Conservation (phyloP, 306 rosid genomes). For the Mucuna pruriens region DNA sequence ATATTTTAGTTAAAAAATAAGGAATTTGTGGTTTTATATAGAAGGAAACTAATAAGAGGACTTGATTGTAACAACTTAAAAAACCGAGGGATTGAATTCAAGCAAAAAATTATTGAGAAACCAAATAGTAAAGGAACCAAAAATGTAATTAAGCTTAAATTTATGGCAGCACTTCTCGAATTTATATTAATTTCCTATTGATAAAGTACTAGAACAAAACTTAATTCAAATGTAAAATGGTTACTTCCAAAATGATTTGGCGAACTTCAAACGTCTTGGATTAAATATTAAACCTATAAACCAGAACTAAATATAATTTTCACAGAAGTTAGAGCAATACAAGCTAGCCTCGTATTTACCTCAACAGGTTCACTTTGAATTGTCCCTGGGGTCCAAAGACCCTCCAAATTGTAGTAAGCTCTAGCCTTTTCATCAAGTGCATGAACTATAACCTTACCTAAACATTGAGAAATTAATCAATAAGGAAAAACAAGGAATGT, state of each 20-base stretch:
- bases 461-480: conserved; percentile 19
- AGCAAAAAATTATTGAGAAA: neutral
- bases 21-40: neutral
- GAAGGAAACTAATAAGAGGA: neutral
- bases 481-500: neutral
- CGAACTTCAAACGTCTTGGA: conserved; percentile 24
- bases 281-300: conserved; percentile 4
- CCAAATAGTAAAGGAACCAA: neutral
- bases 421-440: conserved; percentile 98
- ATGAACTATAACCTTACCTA: conserved; percentile 87
- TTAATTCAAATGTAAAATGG: neutral
- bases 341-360: conserved; percentile 47
- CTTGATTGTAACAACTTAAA: neutral
- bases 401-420: conserved; percentile 88
- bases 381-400: conserved; percentile 64
- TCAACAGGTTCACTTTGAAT: conserved; percentile 56
- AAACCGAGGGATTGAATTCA: neutral
- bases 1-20: neutral
- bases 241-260: neutral
- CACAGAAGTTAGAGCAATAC: neutral
- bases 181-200: neutral
- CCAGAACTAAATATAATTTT: conserved; percentile 13
- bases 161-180: neutral
- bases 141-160: neutral
- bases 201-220: conserved; percentile 8